Base-by-base conservation (phyloP, 441 rosid genomes). In the Breynia disticha region DNA sequence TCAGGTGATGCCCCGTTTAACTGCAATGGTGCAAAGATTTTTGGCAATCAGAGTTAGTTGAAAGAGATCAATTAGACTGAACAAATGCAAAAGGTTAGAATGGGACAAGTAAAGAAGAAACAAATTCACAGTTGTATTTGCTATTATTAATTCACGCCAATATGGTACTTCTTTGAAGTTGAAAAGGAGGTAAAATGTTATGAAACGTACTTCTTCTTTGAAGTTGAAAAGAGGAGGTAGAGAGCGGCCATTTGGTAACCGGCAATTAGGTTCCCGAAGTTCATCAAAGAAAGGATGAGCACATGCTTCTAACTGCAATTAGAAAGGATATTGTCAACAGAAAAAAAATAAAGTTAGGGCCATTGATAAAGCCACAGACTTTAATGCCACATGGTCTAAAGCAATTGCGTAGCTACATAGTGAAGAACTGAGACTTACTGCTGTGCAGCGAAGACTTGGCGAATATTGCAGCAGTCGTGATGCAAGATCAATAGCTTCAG, bases 391-490 rank as follows among this genome's bases (percentile, higher is more conserved):
- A 14, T 15, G 22, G 10, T 15, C n/a, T 4, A 7, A 35, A 9
- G n/a, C 21, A 20, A 19, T 10, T 39, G 19, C 10, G 22, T 8
- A 24, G 0, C 18, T 11, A 39, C 50, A 20, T 43, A 16, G 55
- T 11, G 49, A 64, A 54, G 19, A 57, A 41, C 15, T 50, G n/a
- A 17, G 48, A 75, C 90, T 73, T 51, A 93, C 99, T 48, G 99
- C 90, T 3, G 81, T 63, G 71, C 90, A 83, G 9, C 97, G 79
- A 37, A 89, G 76, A 67, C 78, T 89, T 8, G 96, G 99, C 16
- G 97, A 89, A 74, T 93, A 89, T 59, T 93, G 99, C 65, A 89
- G 88, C 67, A 93, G 76, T 16, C 99, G 80, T 45, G 99, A 93
- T 16, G 86, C 97, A 63, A 93, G 74, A 72, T 93, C 99, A 72